Conservation (phyloP, 1,284 basidiomycete genomes). For the Uromyces viciae-fabae region DNA sequence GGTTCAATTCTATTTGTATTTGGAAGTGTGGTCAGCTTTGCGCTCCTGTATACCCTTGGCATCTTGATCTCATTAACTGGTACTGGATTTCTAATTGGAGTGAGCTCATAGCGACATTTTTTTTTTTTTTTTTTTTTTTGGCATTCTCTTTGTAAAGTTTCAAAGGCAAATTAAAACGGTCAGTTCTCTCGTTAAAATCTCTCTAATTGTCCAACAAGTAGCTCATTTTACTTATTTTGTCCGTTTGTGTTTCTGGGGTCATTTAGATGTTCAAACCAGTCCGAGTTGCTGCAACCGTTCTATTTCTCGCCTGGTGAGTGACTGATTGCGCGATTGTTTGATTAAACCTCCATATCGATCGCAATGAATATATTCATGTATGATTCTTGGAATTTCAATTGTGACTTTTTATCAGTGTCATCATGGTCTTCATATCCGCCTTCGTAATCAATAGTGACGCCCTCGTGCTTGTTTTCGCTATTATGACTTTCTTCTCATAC, state of each 20-base stretch:
- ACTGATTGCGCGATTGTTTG: too few relatives aligned
- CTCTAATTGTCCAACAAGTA: too few relatives aligned
- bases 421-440: slow-evolving; percentile 40
- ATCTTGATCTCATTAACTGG: slow-evolving; percentile 77
- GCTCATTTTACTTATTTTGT: too few relatives aligned
- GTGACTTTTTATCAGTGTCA: slow-evolving; percentile 11
- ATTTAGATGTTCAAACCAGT: slow-evolving; percentile 86
- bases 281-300: slow-evolving; percentile 73
- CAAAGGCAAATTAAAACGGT: slow-evolving; percentile 73
- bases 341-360: too few relatives aligned
- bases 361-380: too few relatives aligned
- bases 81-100: slow-evolving; percentile 79
- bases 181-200: slow-evolving; percentile 48
- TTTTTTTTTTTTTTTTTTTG: background rate
- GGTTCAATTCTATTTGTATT: slow-evolving; percentile 74
- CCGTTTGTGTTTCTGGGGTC: too few relatives aligned
- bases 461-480: slow-evolving; percentile 33
- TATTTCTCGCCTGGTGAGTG: slow-evolving; percentile 65
- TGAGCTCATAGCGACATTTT: slow-evolving; percentile 55
- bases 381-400: too few relatives aligned
- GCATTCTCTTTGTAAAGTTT: slow-evolving; percentile 60
- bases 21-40: slow-evolving; percentile 69
- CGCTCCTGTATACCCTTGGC: slow-evolving; percentile 75
- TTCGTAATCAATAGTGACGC: slow-evolving; percentile 34
- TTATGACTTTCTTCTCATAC: slow-evolving; percentile 38